These are phyloP conservation scores for Pleurotus eryngii DNA, from an alignment of 768 basidiomycete species.

Conservation along the genomic window DNA sequence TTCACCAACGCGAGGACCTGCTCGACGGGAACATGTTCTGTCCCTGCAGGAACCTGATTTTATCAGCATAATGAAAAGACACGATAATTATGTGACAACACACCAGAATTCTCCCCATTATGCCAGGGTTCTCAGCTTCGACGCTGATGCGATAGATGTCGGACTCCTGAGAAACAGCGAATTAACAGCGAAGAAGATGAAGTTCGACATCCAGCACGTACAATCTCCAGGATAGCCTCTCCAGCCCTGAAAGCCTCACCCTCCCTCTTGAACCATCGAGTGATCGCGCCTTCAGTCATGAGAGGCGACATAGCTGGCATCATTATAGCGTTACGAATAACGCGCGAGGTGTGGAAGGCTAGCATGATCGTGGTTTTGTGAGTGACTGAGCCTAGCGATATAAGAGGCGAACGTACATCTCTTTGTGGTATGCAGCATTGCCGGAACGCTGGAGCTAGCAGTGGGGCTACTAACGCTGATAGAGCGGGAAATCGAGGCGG, in stretches of 20 bases:
- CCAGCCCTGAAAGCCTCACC: constrained; percentile 70
- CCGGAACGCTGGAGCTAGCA: not conserved
- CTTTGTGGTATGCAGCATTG: not conserved
- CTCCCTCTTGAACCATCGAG: constrained; percentile 75
- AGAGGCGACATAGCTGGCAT: constrained; percentile 93
- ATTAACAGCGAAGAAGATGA: not conserved
- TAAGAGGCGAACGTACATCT: not conserved
- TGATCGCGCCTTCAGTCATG: constrained; percentile 82
- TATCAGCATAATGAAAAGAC: not conserved
- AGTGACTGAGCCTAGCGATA: not conserved
- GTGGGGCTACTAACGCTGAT: constrained; percentile 7
- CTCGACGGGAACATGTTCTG: constrained; percentile 47
- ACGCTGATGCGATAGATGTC: constrained; percentile 84
- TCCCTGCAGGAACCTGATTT: constrained; percentile 57
- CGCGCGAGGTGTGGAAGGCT: constrained; percentile 6
- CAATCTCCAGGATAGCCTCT: constrained; percentile 77
- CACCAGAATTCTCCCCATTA: constrained; percentile 83
- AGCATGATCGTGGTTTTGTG: constrained; percentile 2
- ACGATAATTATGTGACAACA: constrained; percentile 20
- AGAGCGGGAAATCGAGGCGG: constrained; percentile 5
- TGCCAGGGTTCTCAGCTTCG: constrained; percentile 85
- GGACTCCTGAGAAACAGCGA: constrained; percentile 49
- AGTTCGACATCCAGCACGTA: constrained; percentile 25
- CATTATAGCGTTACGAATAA: constrained; percentile 31
- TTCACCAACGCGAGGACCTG: constrained; percentile 18